phyloP scores from a whole-genome alignment of 2,329 filamentous ascomycete species.

The Purpureocillium lavendulum region DNA sequence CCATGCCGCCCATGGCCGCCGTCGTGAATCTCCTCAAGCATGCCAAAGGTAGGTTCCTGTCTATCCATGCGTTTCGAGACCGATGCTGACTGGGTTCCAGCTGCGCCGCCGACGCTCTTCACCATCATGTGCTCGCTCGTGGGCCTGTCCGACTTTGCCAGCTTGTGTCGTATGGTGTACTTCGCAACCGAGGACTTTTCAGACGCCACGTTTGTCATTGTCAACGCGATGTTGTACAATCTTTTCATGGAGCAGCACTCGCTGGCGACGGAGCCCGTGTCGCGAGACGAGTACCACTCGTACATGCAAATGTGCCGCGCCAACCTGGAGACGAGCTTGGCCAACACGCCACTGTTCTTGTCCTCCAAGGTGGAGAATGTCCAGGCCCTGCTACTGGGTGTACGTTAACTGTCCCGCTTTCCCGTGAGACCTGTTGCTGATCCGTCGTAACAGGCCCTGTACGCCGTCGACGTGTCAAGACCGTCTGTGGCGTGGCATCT shows the following conservation, averaged over 20 bases:
- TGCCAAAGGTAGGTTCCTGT: slow-evolving; percentile 29
- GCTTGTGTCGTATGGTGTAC: slow-evolving; percentile 40
- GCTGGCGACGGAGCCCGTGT: slow-evolving; percentile 20
- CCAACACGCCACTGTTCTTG: slow-evolving; percentile 46
- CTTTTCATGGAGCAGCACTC: slow-evolving; percentile 38
- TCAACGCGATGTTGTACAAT: slow-evolving; percentile 41
- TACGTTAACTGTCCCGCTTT: slow-evolving; percentile 20
- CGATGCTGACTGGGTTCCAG: slow-evolving; percentile 18
- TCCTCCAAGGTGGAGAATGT: slow-evolving; percentile 46
- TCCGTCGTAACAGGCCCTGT: slow-evolving; percentile 37
- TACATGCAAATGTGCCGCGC: slow-evolving; percentile 33
- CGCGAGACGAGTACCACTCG: slow-evolving; percentile 25
- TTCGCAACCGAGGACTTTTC: slow-evolving; percentile 43
- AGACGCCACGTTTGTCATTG: slow-evolving; percentile 40
- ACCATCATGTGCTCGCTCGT: slow-evolving; percentile 41
- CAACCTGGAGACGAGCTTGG: slow-evolving; percentile 41
- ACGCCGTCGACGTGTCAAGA: slow-evolving; percentile 53
- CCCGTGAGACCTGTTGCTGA: neutral
- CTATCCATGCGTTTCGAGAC: too few species aligned
- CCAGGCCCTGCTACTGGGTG: slow-evolving; percentile 50
- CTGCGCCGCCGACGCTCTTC: slow-evolving; percentile 38
- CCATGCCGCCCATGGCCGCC: slow-evolving; percentile 43
- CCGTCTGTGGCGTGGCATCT: slow-evolving; percentile 59
- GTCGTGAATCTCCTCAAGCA: slow-evolving; percentile 41
- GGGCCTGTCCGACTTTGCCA: slow-evolving; percentile 39